Percentiles rank a stretch among this genome's conserved stretches.
phyloP scores from a whole-genome alignment of 176 grass and related monocot species.

The Avena sativa region DNA sequence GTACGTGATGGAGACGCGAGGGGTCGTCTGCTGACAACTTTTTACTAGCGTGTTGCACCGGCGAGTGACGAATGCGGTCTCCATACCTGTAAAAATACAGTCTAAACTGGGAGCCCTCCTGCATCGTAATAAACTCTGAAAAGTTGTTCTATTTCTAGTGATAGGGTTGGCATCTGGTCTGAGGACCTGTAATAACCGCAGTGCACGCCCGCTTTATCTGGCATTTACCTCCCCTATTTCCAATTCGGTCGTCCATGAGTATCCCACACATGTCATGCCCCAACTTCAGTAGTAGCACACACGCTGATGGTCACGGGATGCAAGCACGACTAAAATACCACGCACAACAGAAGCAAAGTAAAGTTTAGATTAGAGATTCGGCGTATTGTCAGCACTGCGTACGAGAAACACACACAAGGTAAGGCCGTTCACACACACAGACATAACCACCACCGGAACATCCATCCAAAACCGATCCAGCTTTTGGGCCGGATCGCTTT shows the following conservation, averaged over 20 bases:
- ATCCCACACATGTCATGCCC: no score
- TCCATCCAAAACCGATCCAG: constrained; percentile 43
- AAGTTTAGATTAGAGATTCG: background rate
- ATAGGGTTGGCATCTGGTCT: no score
- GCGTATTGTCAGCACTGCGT: background rate
- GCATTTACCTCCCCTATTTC: background rate
- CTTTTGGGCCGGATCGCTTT: constrained; percentile 47
- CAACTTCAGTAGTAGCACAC: background rate
- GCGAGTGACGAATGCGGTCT: no score
- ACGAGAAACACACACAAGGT: background rate
- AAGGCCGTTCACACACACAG: background rate
- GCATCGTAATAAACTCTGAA: background rate
- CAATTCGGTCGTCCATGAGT: background rate
- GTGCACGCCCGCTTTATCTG: background rate
- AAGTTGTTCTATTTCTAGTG: background rate
- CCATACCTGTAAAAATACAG: no score
- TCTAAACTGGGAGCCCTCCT: no score
- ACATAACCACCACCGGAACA: constrained; percentile 28
- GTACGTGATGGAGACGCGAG: background rate
- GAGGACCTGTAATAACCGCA: background rate
- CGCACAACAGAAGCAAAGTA: background rate
- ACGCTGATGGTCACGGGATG: no score
- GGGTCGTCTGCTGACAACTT: no score
- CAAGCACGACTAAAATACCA: background rate
- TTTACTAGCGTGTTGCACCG: no score